Evolutionary conservation across 2,329 filamentous ascomycete genomes (phyloP).

Genomic region (Aspergillus proliferans): DNA sequence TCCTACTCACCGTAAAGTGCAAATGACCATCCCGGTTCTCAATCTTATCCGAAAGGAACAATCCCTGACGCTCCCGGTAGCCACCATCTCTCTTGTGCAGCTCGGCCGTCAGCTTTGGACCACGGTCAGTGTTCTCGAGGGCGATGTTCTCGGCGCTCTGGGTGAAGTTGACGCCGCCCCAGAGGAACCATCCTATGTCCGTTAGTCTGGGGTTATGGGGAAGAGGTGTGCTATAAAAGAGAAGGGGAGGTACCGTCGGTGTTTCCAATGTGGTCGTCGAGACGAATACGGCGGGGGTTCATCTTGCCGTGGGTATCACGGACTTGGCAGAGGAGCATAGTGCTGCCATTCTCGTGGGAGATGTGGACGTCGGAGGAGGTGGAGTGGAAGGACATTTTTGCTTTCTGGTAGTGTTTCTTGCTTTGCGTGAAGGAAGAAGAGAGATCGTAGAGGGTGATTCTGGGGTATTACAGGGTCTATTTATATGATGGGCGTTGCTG

Average conservation of each 20-base stretch:
- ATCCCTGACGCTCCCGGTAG: constrained; percentile 10
- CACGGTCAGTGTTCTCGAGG: constrained; percentile 8
- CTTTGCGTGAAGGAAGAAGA: not conserved
- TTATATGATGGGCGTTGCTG: constrained; percentile 1
- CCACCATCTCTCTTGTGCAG: constrained; percentile 8
- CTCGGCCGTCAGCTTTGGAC: constrained; percentile 14
- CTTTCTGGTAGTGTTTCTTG: not conserved
- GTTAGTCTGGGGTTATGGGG: not conserved
- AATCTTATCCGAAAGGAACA: constrained; percentile 14
- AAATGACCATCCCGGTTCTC: constrained; percentile 11
- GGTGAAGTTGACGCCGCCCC: constrained; percentile 15
- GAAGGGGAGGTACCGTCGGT: constrained; percentile 6
- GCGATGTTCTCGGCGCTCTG: constrained; percentile 8
- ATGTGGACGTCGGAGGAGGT: constrained; percentile 9
- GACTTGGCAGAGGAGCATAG: constrained; percentile 7
- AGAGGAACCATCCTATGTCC: constrained; percentile 15
- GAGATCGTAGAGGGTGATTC: not conserved
- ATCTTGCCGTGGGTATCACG: constrained; percentile 5
- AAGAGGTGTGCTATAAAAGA: not conserved
- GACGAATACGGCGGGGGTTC: constrained; percentile 5
- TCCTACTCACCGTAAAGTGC: constrained; percentile 8
- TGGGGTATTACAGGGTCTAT: not conserved
- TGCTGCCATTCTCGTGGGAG: constrained; percentile 5
- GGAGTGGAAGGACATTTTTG: constrained; percentile 11
- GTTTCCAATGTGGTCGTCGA: constrained; percentile 15